A percentile compares a stretch with the other conserved stretches of the same genome.
Conservation (phyloP, 2,329 filamentous ascomycete species). For the Aspergillus sp. region DNA sequence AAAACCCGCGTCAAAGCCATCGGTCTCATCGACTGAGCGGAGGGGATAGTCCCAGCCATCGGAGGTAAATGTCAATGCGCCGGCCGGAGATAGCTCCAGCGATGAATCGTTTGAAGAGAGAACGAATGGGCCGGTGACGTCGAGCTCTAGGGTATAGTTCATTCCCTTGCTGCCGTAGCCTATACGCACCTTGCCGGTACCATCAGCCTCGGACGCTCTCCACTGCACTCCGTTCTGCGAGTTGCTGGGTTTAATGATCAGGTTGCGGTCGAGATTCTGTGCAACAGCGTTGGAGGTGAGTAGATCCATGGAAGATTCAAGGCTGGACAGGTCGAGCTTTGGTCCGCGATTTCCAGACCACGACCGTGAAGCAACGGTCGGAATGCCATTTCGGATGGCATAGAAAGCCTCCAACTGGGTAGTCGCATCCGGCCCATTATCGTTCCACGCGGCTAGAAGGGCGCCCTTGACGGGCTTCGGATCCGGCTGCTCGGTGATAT, state of each 20-base stretch:
- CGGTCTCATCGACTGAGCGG: slow-evolving; percentile 39
- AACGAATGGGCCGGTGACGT: slow-evolving; percentile 46
- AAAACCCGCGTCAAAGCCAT: slow-evolving; percentile 48
- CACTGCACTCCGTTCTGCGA: neutral
- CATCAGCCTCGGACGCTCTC: neutral
- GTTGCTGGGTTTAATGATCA: neutral
- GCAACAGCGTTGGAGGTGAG: slow-evolving; percentile 46
- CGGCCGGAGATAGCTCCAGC: slow-evolving; percentile 37
- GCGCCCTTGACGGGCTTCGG: slow-evolving; percentile 47
- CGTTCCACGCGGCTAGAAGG: slow-evolving; percentile 56
- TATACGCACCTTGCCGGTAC: slow-evolving; percentile 28
- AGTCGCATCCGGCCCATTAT: slow-evolving; percentile 54
- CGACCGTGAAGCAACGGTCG: slow-evolving; percentile 54
- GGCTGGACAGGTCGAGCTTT: slow-evolving; percentile 39
- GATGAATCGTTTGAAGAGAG: slow-evolving; percentile 47
- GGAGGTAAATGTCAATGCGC: slow-evolving; percentile 43
- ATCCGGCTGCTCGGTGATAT: slow-evolving; percentile 50
- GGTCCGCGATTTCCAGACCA: slow-evolving; percentile 53
- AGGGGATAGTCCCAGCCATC: slow-evolving; percentile 52
- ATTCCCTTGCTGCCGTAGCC: slow-evolving; percentile 55
- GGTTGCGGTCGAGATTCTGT: slow-evolving; percentile 49
- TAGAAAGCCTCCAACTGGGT: slow-evolving; percentile 56
- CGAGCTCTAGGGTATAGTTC: slow-evolving; percentile 56
- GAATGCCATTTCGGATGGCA: slow-evolving; percentile 51
- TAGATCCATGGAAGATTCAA: slow-evolving; percentile 41